Conservation (phyloP, 2,329 filamentous ascomycete genomes). For the Pseudogymnoascus sp. region DNA sequence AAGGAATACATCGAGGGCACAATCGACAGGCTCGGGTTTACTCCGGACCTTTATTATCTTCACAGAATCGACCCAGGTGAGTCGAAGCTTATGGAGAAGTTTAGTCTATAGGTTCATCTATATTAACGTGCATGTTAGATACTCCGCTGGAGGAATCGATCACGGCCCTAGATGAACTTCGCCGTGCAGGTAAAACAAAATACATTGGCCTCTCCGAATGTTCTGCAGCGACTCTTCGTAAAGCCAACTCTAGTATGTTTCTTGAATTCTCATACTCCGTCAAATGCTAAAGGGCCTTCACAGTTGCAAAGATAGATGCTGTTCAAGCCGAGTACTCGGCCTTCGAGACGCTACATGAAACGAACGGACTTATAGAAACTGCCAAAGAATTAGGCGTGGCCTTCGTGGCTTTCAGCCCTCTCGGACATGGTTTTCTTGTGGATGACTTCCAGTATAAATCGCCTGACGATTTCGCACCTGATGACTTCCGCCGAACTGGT, state of each 20-base stretch:
- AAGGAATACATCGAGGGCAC: conserved; percentile 42
- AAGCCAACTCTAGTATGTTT: conserved; percentile 28
- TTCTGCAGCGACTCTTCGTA: conserved; percentile 37
- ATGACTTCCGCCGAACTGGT: conserved; percentile 27
- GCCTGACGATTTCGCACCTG: conserved; percentile 9
- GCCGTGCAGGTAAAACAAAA: conserved; percentile 40
- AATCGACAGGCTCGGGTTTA: conserved; percentile 38
- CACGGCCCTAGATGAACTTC: conserved; percentile 38
- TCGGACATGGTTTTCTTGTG: conserved; percentile 42
- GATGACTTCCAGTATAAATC: conserved; percentile 32
- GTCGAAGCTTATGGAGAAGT: background rate
- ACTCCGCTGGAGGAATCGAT: conserved; percentile 43
- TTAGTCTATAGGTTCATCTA: background rate
- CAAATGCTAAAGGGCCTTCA: background rate
- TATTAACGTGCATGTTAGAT: background rate
- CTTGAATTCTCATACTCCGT: background rate
- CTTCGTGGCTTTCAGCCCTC: conserved; percentile 40
- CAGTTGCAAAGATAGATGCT: conserved; percentile 41
- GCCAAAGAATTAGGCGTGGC: conserved; percentile 35
- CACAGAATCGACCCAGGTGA: conserved; percentile 31
- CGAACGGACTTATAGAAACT: conserved; percentile 35
- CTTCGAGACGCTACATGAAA: conserved; percentile 37
- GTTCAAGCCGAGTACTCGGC: conserved; percentile 41
- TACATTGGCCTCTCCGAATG: conserved; percentile 45
- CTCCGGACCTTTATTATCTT: conserved; percentile 32